Evolutionary conservation across 208 protist genomes (phyloP).

Genomic region (Trypanosoma conorhini): DNA sequence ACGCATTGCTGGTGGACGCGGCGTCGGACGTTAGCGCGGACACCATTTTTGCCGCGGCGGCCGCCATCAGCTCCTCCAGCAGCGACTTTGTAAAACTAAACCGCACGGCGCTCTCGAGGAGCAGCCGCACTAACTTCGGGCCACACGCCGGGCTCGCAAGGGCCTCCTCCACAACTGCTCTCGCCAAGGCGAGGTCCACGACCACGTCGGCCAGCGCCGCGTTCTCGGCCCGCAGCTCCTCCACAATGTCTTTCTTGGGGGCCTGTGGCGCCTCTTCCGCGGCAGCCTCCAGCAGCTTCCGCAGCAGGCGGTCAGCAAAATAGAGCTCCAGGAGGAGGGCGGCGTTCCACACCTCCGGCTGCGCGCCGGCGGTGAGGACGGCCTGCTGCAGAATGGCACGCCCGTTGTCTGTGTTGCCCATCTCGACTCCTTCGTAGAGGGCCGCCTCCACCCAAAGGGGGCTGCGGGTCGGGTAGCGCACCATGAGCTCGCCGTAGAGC

Average conservation of each 20-base stretch:
- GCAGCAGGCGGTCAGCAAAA: slow-evolving; percentile 59
- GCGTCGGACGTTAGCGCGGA: not conserved
- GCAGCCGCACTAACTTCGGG: slow-evolving; percentile 39
- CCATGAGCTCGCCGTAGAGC: slow-evolving; percentile 75
- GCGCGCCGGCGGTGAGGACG: slow-evolving; percentile 54
- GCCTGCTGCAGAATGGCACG: slow-evolving; percentile 81
- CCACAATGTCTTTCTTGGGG: slow-evolving; percentile 27
- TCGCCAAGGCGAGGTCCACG: slow-evolving; percentile 66
- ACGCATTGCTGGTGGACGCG: not conserved
- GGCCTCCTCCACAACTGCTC: slow-evolving; percentile 71
- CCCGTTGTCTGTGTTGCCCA: slow-evolving; percentile 70
- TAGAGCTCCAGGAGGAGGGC: slow-evolving; percentile 74
- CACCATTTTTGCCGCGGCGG: slow-evolving; percentile 33
- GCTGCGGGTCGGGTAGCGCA: slow-evolving; percentile 58
- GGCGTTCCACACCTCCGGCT: slow-evolving; percentile 65
- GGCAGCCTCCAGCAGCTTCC: slow-evolving; percentile 40
- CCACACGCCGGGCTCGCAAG: slow-evolving; percentile 56
- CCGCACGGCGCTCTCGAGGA: slow-evolving; percentile 42
- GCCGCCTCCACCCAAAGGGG: slow-evolving; percentile 83
- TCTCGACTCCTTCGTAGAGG: slow-evolving; percentile 58
- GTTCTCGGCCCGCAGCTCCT: slow-evolving; percentile 59
- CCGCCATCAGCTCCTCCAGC: slow-evolving; percentile 32
- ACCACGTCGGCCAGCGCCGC: slow-evolving; percentile 53
- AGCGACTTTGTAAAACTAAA: slow-evolving; percentile 52
- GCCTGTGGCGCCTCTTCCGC: slow-evolving; percentile 17